Base-by-base conservation (phyloP, 1,284 basidiomycete genomes). In the Chalciporus sp. region DNA sequence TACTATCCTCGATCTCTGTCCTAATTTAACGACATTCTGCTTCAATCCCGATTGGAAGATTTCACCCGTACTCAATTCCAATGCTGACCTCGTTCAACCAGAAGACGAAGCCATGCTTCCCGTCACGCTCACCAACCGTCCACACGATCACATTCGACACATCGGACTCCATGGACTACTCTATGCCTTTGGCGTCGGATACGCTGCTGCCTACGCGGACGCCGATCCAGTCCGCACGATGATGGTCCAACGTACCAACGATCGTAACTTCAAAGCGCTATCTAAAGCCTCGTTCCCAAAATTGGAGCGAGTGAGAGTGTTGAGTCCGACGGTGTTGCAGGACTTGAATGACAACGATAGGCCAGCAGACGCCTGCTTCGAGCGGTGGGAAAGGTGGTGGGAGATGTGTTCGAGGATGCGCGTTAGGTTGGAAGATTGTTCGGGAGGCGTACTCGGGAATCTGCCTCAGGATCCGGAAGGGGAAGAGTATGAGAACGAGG, bases 11-110 rank as follows among this genome's bases (percentile, higher is more conserved):
- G 81, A 83, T 23, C 70, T 82, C 5, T 90, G 86, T 59, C 85
- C 86, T 0, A 67, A 74, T 49, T 78, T 90, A 33, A 72, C 67
- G 16, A 79, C 81, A 0, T 83, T 90, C 64, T 76, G 78, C 19
- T 90, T 90, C 73, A 90, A 88, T 61, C 80, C 78, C 12, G 88
- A 90, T 65, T 90, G 88, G 88, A 74, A 73, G 29, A 66, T 81
- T 4, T 55, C 70, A 0, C 72, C 74, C 0, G 65, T 66, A 16
- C 67, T 61, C 2, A 61, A 72, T 56, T 63, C 61, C 1, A 57
- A 68, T n/a, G 41, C 55, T 6, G 9, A 69, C 47, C 62, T 62
- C 4, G 66, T 69, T n/a, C 41, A 60, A 26, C 53, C 55, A 6
- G 64, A 72, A 55, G 59, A 66, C 56, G 66, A 71, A 39, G 60